Evolutionary conservation across 2,329 filamentous ascomycete species (phyloP).

Genomic region (Aspergillus ustus): DNA sequence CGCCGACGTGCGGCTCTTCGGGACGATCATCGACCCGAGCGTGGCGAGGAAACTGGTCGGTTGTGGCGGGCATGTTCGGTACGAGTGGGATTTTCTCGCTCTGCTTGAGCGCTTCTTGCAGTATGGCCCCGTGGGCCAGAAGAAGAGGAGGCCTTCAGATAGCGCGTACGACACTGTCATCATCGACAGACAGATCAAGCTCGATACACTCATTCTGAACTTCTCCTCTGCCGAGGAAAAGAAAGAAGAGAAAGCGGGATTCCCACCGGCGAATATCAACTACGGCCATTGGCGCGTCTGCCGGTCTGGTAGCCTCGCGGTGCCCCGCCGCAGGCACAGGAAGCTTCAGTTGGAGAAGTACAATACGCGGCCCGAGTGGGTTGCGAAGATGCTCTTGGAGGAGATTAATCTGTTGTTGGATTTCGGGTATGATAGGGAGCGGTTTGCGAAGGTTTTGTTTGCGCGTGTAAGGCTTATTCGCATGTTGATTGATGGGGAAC

Average conservation of each 20-base stretch:
- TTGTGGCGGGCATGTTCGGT: slow-evolving; percentile 11
- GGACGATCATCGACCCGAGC: background rate
- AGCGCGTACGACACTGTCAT: too few species aligned
- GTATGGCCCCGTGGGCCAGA: slow-evolving; percentile 16
- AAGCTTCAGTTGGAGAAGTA: background rate
- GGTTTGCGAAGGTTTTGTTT: background rate
- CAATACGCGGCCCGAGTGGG: slow-evolving; percentile 1
- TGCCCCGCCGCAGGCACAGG: background rate
- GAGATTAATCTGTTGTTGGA: background rate
- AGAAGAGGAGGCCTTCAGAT: too few species aligned
- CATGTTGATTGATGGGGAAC: background rate
- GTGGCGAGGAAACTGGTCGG: background rate
- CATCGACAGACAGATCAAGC: background rate
- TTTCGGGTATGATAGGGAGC: background rate
- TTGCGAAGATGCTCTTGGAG: background rate
- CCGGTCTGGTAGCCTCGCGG: background rate
- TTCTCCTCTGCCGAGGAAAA: slow-evolving; percentile 8
- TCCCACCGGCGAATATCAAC: background rate
- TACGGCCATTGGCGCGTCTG: background rate
- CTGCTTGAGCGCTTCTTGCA: slow-evolving; percentile 22
- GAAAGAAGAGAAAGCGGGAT: background rate
- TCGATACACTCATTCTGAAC: slow-evolving; percentile 17
- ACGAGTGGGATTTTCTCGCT: slow-evolving; percentile 23
- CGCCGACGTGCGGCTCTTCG: slow-evolving; percentile 12
- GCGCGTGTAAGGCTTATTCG: background rate